These are phyloP conservation scores for Spathaspora girioi DNA, from an alignment of 805 yeast genomes.

Conservation along the genomic window DNA sequence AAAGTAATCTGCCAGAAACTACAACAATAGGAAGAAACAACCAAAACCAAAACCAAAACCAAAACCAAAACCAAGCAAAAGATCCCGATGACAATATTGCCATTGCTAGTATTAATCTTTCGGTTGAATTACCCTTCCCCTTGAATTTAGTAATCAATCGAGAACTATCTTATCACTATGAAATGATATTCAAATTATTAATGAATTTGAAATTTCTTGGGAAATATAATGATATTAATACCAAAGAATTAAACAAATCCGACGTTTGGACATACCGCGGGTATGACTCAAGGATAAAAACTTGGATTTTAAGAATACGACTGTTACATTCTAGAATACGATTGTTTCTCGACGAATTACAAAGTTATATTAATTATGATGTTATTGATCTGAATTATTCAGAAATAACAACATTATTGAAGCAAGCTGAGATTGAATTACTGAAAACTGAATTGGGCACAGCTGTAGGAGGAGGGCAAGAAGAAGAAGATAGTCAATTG, in stretches of 20 bases:
- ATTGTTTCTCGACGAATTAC: conserved; percentile 52
- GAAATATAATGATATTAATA: conserved; percentile 56
- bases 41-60: conserved; percentile 1
- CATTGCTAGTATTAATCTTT: conserved; percentile 52
- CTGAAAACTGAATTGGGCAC: conserved; percentile 4
- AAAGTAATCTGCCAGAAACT: not conserved
- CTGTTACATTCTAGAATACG: conserved; percentile 56
- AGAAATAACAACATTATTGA: conserved; percentile 27
- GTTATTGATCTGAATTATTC: conserved; percentile 57
- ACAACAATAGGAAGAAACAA: conserved; percentile 3
- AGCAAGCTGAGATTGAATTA: conserved; percentile 1
- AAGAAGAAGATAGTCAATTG: not conserved
- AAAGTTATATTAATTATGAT: conserved; percentile 52
- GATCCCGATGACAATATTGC: conserved; percentile 11
- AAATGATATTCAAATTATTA: conserved; percentile 71
- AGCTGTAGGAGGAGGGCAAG: not conserved
- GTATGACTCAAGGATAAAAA: conserved; percentile 40
- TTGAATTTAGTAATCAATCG: conserved; percentile 69
- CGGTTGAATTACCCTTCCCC: conserved; percentile 79
- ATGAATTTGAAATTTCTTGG: conserved; percentile 61
- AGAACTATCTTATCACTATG: conserved; percentile 73
- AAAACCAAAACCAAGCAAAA: not conserved
- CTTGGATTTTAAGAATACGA: conserved; percentile 54
- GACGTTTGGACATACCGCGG: conserved; percentile 60
- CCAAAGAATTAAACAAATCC: conserved; percentile 67